These are phyloP conservation scores for Saturnispora besseyi DNA, from an alignment of 805 yeast genomes.

Conservation along the genomic window DNA sequence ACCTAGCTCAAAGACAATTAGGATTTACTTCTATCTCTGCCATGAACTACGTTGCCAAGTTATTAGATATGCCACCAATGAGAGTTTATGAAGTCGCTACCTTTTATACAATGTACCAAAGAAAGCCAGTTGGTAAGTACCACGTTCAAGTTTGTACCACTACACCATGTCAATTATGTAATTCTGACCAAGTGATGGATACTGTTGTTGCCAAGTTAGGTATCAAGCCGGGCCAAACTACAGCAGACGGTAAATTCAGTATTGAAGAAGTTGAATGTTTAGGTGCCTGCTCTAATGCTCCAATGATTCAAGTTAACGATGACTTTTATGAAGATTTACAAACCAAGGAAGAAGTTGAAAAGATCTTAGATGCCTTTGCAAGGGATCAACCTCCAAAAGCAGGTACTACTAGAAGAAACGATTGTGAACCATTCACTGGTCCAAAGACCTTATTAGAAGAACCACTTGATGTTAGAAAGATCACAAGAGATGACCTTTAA, in stretches of 20 bases:
- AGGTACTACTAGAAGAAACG: constrained; percentile 61
- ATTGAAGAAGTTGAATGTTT: constrained; percentile 84
- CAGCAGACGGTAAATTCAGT: constrained; percentile 66
- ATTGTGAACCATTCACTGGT: constrained; percentile 74
- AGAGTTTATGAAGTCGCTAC: constrained; percentile 90
- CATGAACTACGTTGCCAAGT: constrained; percentile 82
- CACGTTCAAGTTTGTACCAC: constrained; percentile 83
- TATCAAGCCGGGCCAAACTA: constrained; percentile 70
- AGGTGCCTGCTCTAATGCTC: constrained; percentile 89
- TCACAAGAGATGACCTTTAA: constrained; percentile 65
- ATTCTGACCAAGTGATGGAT: constrained; percentile 68
- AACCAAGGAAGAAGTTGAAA: constrained; percentile 54
- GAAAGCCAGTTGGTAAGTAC: constrained; percentile 78
- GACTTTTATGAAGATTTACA: constrained; percentile 71
- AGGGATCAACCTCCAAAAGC: constrained; percentile 50
- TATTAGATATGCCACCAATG: constrained; percentile 88
- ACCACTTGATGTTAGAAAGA: constrained; percentile 59
- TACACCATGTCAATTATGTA: constrained; percentile 82
- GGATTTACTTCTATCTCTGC: constrained; percentile 82
- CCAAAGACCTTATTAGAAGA: constrained; percentile 53
- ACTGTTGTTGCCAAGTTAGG: constrained; percentile 54
- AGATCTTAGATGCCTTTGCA: constrained; percentile 53
- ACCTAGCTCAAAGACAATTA: constrained; percentile 77
- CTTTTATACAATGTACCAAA: constrained; percentile 84
- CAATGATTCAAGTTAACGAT: constrained; percentile 80